Evolutionary conservation across 306 rosid species (phyloP), one percentile per base, ranked within the genome.

Genomic region (Crotalaria pallida): DNA sequence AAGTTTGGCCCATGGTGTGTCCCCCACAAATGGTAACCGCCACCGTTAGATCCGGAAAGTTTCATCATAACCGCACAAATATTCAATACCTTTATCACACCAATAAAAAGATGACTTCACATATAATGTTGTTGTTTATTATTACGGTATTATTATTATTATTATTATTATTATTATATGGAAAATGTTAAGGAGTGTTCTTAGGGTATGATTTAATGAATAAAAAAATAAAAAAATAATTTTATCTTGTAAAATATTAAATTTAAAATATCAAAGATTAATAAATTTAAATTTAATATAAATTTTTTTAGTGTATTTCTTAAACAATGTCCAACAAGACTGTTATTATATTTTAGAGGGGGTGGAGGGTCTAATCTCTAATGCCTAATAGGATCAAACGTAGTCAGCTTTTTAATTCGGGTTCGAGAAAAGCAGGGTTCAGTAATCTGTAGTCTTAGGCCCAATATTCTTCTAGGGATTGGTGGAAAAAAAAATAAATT

Each of bases 401-500:
- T 26, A 71, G 83, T 78, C 92, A 78, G 85, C 89, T 84, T 87
- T 88, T 88, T 63, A 84, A 86, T 73, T 85, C 71, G 85, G 83
- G 61, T 71, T 80, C 66, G 66, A 76, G 49, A 78, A 80, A 73
- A 77, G 52, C 71, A 41, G 61, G 70, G 76, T 73, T 84, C 82
- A 62, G 83, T 80, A 76, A 82, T 81, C 78, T 76, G 77, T 61
- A 65, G 72, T 90, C 88, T 79, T 80, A 73, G 81, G 78, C 85
- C 88, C 93, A 87, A 91, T 87, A 95, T 91, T 95, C 99, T 91
- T 91, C 96, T 95, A 66, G 97, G 99, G 99, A 95, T 95, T 83
- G 99, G 45, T 80, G 87, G 74, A 63, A 38, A 47, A 62, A 52
- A 10, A 0, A 27, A 4, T 31, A 31, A 48, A 68, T 27, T 21